Base-by-base conservation (phyloP, 768 basidiomycete genomes). In the Lentinula lateritia region DNA sequence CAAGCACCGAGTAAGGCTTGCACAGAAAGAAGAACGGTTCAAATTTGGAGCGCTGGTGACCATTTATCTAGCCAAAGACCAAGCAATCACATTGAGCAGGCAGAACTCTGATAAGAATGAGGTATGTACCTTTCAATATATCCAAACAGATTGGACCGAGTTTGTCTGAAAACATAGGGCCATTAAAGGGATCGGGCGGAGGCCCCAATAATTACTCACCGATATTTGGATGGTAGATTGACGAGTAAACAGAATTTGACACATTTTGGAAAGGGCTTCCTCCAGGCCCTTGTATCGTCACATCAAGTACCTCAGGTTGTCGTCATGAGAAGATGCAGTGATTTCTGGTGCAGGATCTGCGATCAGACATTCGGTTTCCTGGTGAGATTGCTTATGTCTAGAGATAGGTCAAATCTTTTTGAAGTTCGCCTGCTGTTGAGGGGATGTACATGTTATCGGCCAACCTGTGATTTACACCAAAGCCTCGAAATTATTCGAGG, bases 151-250 rank as follows among this genome's bases (percentile, higher is more conserved):
- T 99, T 18, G 97, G 87, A 39, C 97, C 97, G 36, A 99, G 89
- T 75, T 99, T 99, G 76, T 99, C 96, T 98, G 35, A 50, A 35
- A 32, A 53, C 48, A 48, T 9, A 7, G 3, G 15, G 16, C 18
- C 28, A n/a, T 42, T n/a, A 39, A 9, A 28, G 20, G 6, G 6
- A 13, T 38, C 32, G 41, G 45, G 35, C 15, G 52, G 57, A 57
- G 5, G 43, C 39, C 2, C 8, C 39, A 8, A 6, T 7, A 41
- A 13, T 9, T 35, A 75, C 92, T 69, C 71, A 97, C 96, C 96
- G 77, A 99, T 99, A 74, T 99, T 99, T 54, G 97, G 95, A 75
- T 98, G 95, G 79, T 96, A 95, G 80, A 98, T 96, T 88, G n/a
- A n/a, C n/a, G n/a, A n/a, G n/a, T n/a, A n/a, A n/a, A n/a, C n/a